phyloP scores from a whole-genome alignment of 345 rosid species.

The Reutealis trisperma region DNA sequence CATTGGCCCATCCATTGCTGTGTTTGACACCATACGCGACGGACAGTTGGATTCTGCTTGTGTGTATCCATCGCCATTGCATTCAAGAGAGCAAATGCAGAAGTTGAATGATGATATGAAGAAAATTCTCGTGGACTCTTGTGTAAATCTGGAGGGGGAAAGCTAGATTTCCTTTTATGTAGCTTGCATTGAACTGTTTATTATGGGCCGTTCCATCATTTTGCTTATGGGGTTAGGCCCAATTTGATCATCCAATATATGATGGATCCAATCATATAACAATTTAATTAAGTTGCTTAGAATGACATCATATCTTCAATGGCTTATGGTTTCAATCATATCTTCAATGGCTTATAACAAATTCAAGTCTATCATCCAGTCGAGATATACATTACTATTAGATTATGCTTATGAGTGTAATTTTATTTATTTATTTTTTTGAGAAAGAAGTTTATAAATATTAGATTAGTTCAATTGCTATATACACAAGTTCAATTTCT shows the following conservation, averaged over 20 bases:
- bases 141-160: not conserved
- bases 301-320: not conserved
- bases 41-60: slow-evolving; percentile 45
- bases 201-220: not conserved
- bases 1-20: slow-evolving; percentile 45
- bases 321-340: not conserved
- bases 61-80: slow-evolving; percentile 55
- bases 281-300: not conserved
- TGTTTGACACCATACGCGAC: slow-evolving; percentile 50
- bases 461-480: too few species aligned
- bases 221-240: not conserved
- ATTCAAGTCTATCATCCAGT: too few species aligned
- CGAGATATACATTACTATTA: too few species aligned
- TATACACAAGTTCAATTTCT: too few species aligned
- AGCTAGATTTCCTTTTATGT: slow-evolving; percentile 6
- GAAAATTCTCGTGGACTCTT: slow-evolving; percentile 34
- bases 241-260: not conserved
- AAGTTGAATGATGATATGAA: slow-evolving; percentile 41
- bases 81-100: slow-evolving; percentile 51
- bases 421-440: too few species aligned
- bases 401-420: too few species aligned
- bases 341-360: too few species aligned
- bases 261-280: not conserved
- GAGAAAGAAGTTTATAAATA: too few species aligned
- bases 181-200: not conserved